phyloP scores from a whole-genome alignment of 805 yeast species.

The Candida succiphila region DNA sequence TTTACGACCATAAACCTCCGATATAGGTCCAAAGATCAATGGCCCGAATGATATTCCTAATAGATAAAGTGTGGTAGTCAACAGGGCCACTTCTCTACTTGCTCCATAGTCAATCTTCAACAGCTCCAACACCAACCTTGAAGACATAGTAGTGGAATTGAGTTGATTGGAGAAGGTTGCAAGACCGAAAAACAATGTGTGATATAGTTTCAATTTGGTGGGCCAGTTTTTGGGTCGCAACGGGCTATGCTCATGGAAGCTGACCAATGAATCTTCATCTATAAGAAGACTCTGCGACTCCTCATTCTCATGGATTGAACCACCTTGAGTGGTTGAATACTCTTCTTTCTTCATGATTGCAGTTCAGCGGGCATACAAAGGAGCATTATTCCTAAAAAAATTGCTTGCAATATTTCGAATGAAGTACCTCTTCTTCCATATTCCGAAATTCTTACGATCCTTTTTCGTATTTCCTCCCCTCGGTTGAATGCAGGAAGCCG shows the following conservation, averaged over 20 bases:
- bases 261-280: background rate
- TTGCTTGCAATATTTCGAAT: no score
- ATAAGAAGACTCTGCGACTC: no score
- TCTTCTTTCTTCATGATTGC: no score
- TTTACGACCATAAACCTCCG: constrained; percentile 36
- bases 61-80: constrained; percentile 50
- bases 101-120: constrained; percentile 25
- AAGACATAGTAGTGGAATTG: constrained; percentile 38
- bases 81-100: constrained; percentile 34
- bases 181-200: constrained; percentile 29
- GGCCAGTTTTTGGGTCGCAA: constrained; percentile 27
- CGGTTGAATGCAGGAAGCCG: no score
- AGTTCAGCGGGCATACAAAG: no score
- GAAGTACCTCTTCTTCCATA: no score
- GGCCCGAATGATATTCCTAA: constrained; percentile 66
- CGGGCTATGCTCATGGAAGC: constrained; percentile 8
- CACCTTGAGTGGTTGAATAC: no score
- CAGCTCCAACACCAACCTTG: constrained; percentile 20
- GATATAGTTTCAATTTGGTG: constrained; percentile 20
- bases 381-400: no score
- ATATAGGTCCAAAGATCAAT: constrained; percentile 51
- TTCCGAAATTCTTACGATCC: no score
- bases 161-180: constrained; percentile 35
- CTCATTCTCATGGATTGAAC: no score
- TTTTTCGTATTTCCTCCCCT: no score